These are phyloP conservation scores for Candolleomyces eurysporus DNA, from an alignment of 768 basidiomycete genomes.

Conservation along the genomic window DNA sequence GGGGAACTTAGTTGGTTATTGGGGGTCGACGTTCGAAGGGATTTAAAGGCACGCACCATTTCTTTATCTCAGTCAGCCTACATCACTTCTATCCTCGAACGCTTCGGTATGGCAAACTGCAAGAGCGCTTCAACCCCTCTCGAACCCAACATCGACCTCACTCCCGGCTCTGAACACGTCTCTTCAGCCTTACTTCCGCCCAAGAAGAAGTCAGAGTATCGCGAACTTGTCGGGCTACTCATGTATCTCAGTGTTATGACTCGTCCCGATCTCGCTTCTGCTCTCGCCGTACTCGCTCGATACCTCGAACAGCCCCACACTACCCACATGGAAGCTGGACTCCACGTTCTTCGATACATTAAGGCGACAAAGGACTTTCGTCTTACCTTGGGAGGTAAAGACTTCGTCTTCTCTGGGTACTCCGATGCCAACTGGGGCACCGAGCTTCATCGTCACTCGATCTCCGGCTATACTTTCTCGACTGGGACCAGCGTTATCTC, in stretches of 20 bases:
- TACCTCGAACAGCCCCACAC: slow-evolving; percentile 12
- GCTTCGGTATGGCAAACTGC: slow-evolving; percentile 18
- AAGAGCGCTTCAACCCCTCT: slow-evolving; percentile 20
- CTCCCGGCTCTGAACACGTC: not conserved
- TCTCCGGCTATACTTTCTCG: slow-evolving; percentile 29
- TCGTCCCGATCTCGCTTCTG: slow-evolving; percentile 4
- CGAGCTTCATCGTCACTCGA: slow-evolving; percentile 22
- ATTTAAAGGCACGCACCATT: slow-evolving; percentile 17
- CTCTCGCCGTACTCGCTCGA: slow-evolving; percentile 8
- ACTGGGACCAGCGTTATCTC: slow-evolving; percentile 18
- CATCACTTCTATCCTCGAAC: slow-evolving; percentile 17
- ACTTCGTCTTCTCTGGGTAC: slow-evolving; percentile 7
- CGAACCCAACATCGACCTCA: not conserved
- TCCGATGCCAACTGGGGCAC: slow-evolving; percentile 13
- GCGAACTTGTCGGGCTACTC: slow-evolving; percentile 1
- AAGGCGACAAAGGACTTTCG: slow-evolving; percentile 9
- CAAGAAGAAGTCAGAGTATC: not conserved
- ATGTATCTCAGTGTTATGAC: slow-evolving; percentile 4
- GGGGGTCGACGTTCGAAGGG: slow-evolving; percentile 20
- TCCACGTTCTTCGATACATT: slow-evolving; percentile 17
- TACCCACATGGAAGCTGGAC: slow-evolving; percentile 11
- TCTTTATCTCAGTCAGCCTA: slow-evolving; percentile 23
- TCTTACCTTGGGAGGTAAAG: not conserved
- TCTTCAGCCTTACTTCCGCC: slow-evolving; percentile 3
- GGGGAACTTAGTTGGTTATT: slow-evolving; percentile 26